Evolutionary conservation across 495 filamentous ascomycete species (phyloP), one percentile per base, ranked within the genome.

Genomic region (Symbiotaphrina buchneri): DNA sequence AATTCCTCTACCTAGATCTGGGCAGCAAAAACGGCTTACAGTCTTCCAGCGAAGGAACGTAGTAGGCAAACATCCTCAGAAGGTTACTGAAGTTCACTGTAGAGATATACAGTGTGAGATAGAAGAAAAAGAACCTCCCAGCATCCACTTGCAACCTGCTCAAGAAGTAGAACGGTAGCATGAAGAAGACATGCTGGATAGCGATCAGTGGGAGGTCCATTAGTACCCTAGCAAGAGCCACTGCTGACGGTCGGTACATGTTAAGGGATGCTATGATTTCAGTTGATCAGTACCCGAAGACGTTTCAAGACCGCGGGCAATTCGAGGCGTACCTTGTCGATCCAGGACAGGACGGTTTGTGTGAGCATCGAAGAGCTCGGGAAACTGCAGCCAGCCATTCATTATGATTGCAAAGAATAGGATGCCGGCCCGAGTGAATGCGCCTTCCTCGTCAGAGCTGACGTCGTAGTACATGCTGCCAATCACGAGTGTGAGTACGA

Each of bases 61-160:
- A n/a, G n/a, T n/a, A n/a, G n/a, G n/a, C n/a, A n/a, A n/a, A n/a
- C n/a, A n/a, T n/a, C n/a, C n/a, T n/a, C n/a, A n/a, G n/a, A n/a
- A n/a, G n/a, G n/a, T n/a, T n/a, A n/a, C n/a, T n/a, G n/a, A n/a
- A n/a, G 0, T 64, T 67, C 61, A 87, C 66, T 0, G 77, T 82
- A 2, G 74, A 46, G 1, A 52, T 49, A 35, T 45, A 59, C 1
- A 59, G 37, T 33, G 79, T 62, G 2, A 85, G 49, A 3, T 75
- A 46, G 25, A 58, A 66, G 37, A 84, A 87, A 48, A 92, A 90
- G 51, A 90, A 92, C 33, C 84, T 75, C 2, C 73, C 77, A 3
- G 79, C 52, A 1, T 70, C 70, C 17, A 68, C 52, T 18, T 63
- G 52, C 8, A 92, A 64, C 16, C 66, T 63, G 5, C 65, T 36